Evolutionary conservation across 352 stramenopile species (phyloP), one percentile per base, ranked within the genome.

Genomic region (Globisporangium barbulae): DNA sequence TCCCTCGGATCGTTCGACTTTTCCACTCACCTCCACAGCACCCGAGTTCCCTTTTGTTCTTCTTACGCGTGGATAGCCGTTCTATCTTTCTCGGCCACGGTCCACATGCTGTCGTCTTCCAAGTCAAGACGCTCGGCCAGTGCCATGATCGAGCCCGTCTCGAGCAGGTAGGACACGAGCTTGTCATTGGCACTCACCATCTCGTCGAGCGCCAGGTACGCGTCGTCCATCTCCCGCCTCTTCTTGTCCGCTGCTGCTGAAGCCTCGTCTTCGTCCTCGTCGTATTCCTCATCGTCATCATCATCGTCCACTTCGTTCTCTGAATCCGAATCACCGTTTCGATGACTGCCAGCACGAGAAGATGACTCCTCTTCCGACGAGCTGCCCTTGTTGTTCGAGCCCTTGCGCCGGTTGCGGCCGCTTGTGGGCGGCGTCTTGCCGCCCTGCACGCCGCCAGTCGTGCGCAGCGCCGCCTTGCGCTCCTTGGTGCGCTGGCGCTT

Each of bases 121-220:
- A 90, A 64, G 65, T 94, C 85, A 33, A 94, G 71, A 15, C 85
- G 81, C 65, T 93, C 81, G 1, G 85, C 85, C 17, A 94, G 74
- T 53, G 85, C 85, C 79, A 94, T 89, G 75, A 94, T 94, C 12
- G 83, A 93, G 9, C 85, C 85, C 9, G 85, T 94, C 72, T 94
- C 83, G 25, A 92, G 69, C 68, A 94, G 73, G 54, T 93, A 94
- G 69, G 83, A 93, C 68, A 94, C 85, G 31, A 92, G 71, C 60
- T 88, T 85, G 68, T 94, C 85, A 67, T 94, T 94, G 19, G 83
- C 85, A 63, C 76, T 71, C 60, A 94, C 79, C 85, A 94, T 94
- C 60, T 90, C 83, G 59, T 94, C 85, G 53, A 94, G 75, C 49
- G 81, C 76, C 64, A 89, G 67, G 7, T 71, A 72, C 17, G 67